A percentile compares a stretch with the other conserved stretches of the same genome.
These are phyloP conservation scores for Ganoderma resinaceum DNA, from an alignment of 1,284 basidiomycete genomes.

Conservation along the genomic window DNA sequence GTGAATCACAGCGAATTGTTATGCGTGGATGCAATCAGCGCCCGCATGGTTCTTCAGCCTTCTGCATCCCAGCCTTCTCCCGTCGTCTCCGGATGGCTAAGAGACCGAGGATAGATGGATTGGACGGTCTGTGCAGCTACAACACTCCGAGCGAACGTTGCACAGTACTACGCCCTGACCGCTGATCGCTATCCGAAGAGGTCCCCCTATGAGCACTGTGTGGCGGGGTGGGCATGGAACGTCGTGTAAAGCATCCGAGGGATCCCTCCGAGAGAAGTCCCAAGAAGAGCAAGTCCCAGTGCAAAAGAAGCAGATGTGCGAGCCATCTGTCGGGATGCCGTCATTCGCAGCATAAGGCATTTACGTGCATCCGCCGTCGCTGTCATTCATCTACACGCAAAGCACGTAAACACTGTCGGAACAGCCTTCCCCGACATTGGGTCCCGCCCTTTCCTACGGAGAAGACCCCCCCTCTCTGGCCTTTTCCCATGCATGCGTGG, in stretches of 20 bases:
- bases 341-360: not conserved
- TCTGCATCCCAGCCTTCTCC: not conserved
- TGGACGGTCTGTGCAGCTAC: not conserved
- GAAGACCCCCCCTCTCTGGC: not conserved
- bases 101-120: not conserved
- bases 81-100: not conserved
- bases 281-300: not conserved
- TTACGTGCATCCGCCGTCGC: not conserved
- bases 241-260: not conserved
- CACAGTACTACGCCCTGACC: no score
- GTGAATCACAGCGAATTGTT: not conserved
- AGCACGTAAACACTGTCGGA: not conserved
- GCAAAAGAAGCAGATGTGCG: constrained; percentile 1
- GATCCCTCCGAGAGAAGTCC: not conserved
- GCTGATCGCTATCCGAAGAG: not conserved
- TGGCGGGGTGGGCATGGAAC: constrained; percentile 2
- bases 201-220: not conserved
- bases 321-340: constrained; percentile 6
- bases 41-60: not conserved
- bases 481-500: no score
- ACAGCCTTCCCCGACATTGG: not conserved
- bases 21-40: not conserved
- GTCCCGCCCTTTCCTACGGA: not conserved
- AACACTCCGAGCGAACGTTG: not conserved
- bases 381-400: not conserved